phyloP scores from a whole-genome alignment of 108 stramenopile species.

The Conticribra guillardii region DNA sequence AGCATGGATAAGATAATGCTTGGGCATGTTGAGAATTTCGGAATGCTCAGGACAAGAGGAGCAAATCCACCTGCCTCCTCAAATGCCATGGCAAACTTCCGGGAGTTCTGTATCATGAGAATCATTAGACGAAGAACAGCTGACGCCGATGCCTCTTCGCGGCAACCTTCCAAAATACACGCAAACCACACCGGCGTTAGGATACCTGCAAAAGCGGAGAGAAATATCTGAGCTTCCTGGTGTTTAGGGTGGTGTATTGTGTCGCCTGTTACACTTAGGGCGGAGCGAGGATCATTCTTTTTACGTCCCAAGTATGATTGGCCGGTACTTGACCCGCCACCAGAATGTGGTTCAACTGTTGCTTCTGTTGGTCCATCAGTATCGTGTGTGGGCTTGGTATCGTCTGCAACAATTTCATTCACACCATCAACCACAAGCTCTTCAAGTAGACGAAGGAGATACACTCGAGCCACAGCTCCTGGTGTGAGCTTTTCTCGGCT shows the following conservation, averaged over 20 bases:
- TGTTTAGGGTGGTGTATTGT: slow-evolving; percentile 72
- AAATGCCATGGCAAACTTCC: slow-evolving; percentile 74
- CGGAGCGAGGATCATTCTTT: slow-evolving; percentile 24
- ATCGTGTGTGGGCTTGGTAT: slow-evolving; percentile 41
- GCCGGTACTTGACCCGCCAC: slow-evolving; percentile 69
- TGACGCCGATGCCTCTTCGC: slow-evolving; percentile 85
- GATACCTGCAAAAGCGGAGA: slow-evolving; percentile 85
- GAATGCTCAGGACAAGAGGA: slow-evolving; percentile 83
- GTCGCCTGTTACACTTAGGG: slow-evolving; percentile 36
- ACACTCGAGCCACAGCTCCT: slow-evolving; percentile 77
- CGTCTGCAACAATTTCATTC: slow-evolving; percentile 84
- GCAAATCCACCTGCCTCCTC: slow-evolving; percentile 85
- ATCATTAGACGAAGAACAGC: slow-evolving; percentile 87
- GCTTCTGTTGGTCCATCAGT: slow-evolving; percentile 49
- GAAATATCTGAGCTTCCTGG: slow-evolving; percentile 84
- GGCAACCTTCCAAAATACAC: slow-evolving; percentile 85
- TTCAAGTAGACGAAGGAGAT: slow-evolving; percentile 85
- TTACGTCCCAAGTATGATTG: slow-evolving; percentile 68
- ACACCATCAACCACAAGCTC: slow-evolving; percentile 91
- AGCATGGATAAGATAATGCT: slow-evolving; percentile 82
- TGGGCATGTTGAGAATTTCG: slow-evolving; percentile 86
- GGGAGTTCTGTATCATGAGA: slow-evolving; percentile 84
- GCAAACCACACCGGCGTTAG: slow-evolving; percentile 93
- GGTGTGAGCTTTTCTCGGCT: slow-evolving; percentile 61
- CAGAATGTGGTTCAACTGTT: slow-evolving; percentile 68